Percentiles rank a stretch among this genome's conserved stretches.
Conservation (phyloP, 192 early-diverging fungal genomes). For the Coemansia sp. region DNA sequence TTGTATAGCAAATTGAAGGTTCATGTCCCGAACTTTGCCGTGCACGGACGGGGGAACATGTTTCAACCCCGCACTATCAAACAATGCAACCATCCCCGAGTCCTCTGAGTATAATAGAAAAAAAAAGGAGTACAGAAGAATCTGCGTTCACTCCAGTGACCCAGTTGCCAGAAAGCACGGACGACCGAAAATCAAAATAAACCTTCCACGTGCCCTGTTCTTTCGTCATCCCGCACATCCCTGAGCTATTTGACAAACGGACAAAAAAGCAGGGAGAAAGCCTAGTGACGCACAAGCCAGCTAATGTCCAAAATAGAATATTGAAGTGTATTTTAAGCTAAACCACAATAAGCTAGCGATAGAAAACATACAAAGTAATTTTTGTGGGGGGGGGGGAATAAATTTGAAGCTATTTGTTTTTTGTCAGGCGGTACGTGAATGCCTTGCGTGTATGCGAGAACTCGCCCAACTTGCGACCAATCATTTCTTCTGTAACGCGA, state of each 20-base stretch:
- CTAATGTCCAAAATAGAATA: background rate
- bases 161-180: background rate
- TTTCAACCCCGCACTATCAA: background rate
- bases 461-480: slow-evolving; percentile 93
- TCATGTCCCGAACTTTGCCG: background rate
- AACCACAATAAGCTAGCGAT: background rate
- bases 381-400: background rate
- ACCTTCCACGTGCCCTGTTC: background rate
- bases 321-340: too few relatives aligned
- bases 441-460: slow-evolving; percentile 88
- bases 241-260: background rate
- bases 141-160: background rate
- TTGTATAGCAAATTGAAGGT: background rate
- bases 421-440: slow-evolving; percentile 78
- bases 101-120: background rate
- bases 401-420: slow-evolving; percentile 62
- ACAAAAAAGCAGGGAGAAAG: background rate
- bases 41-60: background rate
- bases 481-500: slow-evolving; percentile 87
- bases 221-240: background rate
- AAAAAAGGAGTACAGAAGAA: background rate
- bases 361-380: background rate
- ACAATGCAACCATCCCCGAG: background rate
- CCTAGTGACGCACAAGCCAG: background rate
- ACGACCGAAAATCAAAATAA: background rate